Conservation (phyloP, 2,329 filamentous ascomycete species). For the Hymenotorrendiella dingleyae region DNA sequence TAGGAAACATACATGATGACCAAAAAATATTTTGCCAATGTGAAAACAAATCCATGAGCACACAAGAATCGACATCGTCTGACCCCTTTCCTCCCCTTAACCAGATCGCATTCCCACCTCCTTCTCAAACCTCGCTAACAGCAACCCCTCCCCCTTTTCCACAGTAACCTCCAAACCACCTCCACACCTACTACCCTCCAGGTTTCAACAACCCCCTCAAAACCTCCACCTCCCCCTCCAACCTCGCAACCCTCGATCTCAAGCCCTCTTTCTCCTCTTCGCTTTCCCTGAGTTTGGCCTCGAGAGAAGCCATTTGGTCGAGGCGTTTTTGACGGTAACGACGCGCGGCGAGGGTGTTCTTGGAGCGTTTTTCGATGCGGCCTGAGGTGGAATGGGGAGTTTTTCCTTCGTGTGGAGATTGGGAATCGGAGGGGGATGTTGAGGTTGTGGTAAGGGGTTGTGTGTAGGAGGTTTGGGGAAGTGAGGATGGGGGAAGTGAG, state of each 20-base stretch:
- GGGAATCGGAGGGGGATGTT: not conserved
- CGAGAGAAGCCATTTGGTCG: constrained; percentile 58
- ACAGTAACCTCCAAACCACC: not conserved
- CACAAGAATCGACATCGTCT: constrained; percentile 22
- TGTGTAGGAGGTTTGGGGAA: not conserved
- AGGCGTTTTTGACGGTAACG: constrained; percentile 67
- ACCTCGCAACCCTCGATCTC: constrained; percentile 54
- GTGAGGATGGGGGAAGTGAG: not conserved
- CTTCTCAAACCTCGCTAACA: not conserved
- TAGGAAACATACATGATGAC: too few species aligned
- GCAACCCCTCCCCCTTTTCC: too few species aligned
- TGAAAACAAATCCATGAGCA: constrained; percentile 15
- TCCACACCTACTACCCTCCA: not conserved
- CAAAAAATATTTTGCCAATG: constrained; percentile 24
- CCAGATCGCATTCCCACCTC: not conserved
- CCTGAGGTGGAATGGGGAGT: constrained; percentile 4
- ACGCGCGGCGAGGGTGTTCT: constrained; percentile 66
- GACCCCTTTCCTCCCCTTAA: constrained; percentile 2
- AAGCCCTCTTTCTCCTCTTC: constrained; percentile 58
- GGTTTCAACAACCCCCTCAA: constrained; percentile 42
- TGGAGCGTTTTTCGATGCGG: constrained; percentile 48
- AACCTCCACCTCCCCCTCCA: constrained; percentile 59
- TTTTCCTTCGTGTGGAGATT: not conserved
- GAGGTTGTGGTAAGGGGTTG: not conserved
- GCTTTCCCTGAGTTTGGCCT: constrained; percentile 51